Evolutionary conservation across 1,284 basidiomycete species (phyloP).

Genomic region (Sanghuangporus weigelae): DNA sequence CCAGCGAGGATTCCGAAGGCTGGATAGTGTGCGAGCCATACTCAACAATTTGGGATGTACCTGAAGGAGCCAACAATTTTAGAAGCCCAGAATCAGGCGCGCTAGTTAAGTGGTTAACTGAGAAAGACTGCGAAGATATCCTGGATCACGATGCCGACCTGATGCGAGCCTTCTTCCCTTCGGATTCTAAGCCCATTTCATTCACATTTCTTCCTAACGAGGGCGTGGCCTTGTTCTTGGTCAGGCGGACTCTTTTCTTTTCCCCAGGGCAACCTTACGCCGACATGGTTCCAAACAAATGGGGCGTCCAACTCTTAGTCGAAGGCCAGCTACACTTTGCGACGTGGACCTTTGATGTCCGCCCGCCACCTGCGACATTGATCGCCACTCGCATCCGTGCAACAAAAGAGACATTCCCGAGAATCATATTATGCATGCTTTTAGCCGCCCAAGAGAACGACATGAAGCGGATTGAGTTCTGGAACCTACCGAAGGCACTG

Average conservation of each 20-base stretch:
- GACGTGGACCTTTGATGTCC: slow-evolving; percentile 49
- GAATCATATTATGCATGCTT: slow-evolving; percentile 35
- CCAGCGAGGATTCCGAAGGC: slow-evolving; percentile 33
- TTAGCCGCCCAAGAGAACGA: slow-evolving; percentile 34
- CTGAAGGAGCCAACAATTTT: slow-evolving; percentile 16
- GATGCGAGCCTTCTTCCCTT: slow-evolving; percentile 4
- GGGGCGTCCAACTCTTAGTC: not conserved
- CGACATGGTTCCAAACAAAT: slow-evolving; percentile 7
- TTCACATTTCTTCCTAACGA: slow-evolving; percentile 16
- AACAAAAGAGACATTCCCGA: slow-evolving; percentile 31
- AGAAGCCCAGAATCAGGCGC: not conserved
- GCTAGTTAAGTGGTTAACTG: not conserved
- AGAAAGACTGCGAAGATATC: slow-evolving; percentile 11
- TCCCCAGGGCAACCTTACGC: slow-evolving; percentile 36
- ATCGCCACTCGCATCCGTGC: slow-evolving; percentile 47
- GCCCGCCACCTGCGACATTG: slow-evolving; percentile 33
- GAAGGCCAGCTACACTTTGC: slow-evolving; percentile 31
- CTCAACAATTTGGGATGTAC: slow-evolving; percentile 40
- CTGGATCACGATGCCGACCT: slow-evolving; percentile 19
- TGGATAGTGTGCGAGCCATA: slow-evolving; percentile 41
- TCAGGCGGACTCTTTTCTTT: slow-evolving; percentile 21
- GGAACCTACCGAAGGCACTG: slow-evolving; percentile 43
- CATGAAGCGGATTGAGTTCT: slow-evolving; percentile 45
- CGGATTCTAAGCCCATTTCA: not conserved
- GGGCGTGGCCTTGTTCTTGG: slow-evolving; percentile 12